Evolutionary conservation across 2,329 filamentous ascomycete species (phyloP), one percentile per base, ranked within the genome.

Genomic region (Trichoderma sp.): DNA sequence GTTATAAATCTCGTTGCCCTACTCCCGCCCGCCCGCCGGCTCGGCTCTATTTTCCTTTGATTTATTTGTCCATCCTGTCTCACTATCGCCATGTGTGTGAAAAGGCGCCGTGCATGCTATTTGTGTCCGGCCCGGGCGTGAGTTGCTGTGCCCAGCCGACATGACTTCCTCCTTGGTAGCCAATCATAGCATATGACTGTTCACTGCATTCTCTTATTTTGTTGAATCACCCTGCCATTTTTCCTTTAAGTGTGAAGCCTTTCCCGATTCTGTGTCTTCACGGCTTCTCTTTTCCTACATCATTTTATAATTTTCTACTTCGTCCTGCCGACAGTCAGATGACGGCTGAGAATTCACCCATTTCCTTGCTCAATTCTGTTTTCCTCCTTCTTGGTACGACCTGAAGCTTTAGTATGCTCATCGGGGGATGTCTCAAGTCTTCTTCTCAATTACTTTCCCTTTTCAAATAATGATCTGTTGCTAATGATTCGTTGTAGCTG

Each of bases 91-190:
- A 20, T 70, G 68, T 34, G 58, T 64, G 39, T 57, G 50, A 57
- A 53, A 53, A 68, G 65, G 65, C 66, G 55, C 39, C 66, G 13
- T 68, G 66, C 57, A 61, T 68, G 28, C 20, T 26, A 28, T 20
- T 50, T 53, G 55, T 61, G 39, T 61, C 36, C 32, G 50, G 64
- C 39, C 32, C 7, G 36, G 39, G 7, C 34, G 23, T 32, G n/a
- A 26, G 17, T 17, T 53, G 57, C 39, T 58, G 28, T 68, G 30
- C 23, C n/a, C 9, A 68, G 32, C 57, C 53, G 30, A 9, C 34
- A 65, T 30, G 32, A 23, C 32, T 68, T 58, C 17, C 12, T 43
- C 28, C 15, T 34, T 53, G 39, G 55, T 50, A 61, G 28, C 66
- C 55, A 36, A 68, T 68, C 55, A 68, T 11, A 34, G 20, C n/a